Evolutionary conservation across 108 stramenopile genomes (phyloP).

Genomic region (Cyclotella baltica): DNA sequence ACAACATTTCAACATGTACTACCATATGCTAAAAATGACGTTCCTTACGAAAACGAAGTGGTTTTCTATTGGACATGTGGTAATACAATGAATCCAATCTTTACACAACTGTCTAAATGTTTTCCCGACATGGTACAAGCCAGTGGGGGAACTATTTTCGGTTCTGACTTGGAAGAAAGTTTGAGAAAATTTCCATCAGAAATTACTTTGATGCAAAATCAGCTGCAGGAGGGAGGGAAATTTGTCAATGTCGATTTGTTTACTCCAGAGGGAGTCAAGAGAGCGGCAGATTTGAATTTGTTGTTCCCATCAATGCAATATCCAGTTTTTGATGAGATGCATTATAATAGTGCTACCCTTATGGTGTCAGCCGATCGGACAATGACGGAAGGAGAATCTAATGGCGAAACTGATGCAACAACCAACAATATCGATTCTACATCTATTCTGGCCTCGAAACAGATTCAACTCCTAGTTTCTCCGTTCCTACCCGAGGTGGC

Average conservation of each 20-base stretch:
- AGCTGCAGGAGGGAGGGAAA: constrained; percentile 6
- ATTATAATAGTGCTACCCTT: background rate
- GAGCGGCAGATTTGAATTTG: constrained; percentile 28
- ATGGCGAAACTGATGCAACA: constrained; percentile 3
- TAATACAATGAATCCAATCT: background rate
- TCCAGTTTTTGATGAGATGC: constrained; percentile 9
- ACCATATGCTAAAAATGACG: constrained; percentile 6
- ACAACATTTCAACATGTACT: constrained; percentile 31
- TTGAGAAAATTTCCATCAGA: constrained; percentile 15
- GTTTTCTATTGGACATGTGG: constrained; percentile 16
- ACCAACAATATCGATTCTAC: background rate
- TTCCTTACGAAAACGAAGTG: constrained; percentile 11
- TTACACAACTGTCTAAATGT: constrained; percentile 4
- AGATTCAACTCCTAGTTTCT: constrained; percentile 15
- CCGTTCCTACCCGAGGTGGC: constrained; percentile 20
- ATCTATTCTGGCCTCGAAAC: constrained; percentile 11
- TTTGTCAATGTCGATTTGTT: constrained; percentile 40
- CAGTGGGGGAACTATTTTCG: background rate
- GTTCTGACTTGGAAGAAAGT: background rate
- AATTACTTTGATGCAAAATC: constrained; percentile 3
- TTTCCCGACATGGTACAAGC: constrained; percentile 25
- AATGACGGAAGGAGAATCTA: too few species aligned
- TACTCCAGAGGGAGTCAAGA: constrained; percentile 14
- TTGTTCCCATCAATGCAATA: constrained; percentile 4
- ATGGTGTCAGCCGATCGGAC: background rate